phyloP scores from a whole-genome alignment of 345 rosid species.

The Iberis pinnata region DNA sequence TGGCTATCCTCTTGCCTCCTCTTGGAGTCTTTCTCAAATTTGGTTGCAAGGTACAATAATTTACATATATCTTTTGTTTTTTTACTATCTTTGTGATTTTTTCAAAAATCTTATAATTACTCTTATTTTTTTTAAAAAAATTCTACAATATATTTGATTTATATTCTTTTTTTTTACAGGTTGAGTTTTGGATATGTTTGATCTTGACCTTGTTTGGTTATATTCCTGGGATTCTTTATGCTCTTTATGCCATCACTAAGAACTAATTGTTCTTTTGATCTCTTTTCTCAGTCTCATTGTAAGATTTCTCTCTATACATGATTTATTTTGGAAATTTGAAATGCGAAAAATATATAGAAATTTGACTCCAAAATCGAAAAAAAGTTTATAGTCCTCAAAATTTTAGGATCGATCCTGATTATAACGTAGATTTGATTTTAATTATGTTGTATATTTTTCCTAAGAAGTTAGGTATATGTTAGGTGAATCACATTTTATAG shows the following conservation, averaged over 20 bases:
- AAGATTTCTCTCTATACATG: constrained; percentile 1
- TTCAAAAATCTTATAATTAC: not conserved
- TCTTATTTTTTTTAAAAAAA: not conserved
- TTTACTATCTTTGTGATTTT: too few species aligned
- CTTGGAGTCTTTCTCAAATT: constrained; percentile 84
- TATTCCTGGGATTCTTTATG: constrained; percentile 77
- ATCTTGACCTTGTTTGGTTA: constrained; percentile 58
- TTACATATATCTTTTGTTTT: not conserved
- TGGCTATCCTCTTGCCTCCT: constrained; percentile 86
- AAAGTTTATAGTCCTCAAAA: not conserved
- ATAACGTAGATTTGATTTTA: too few species aligned
- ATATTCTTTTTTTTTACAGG: constrained; percentile 39
- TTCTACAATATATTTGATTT: too few species aligned
- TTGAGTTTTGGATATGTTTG: constrained; percentile 85
- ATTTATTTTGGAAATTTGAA: too few species aligned
- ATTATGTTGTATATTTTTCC: too few species aligned
- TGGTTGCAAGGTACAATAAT: constrained; percentile 49
- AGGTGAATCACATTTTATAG: constrained; percentile 16
- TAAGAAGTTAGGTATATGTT: not conserved
- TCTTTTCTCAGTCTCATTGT: constrained; percentile 5
- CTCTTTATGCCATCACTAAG: constrained; percentile 66
- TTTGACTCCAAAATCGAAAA: too few species aligned
- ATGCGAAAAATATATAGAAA: too few species aligned
- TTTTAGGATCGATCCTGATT: too few species aligned
- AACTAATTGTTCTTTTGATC: constrained; percentile 10